Percentiles rank a stretch among this genome's conserved stretches.
Conservation (phyloP, 2,329 filamentous ascomycete genomes). For the Verticillium albo-atrum region DNA sequence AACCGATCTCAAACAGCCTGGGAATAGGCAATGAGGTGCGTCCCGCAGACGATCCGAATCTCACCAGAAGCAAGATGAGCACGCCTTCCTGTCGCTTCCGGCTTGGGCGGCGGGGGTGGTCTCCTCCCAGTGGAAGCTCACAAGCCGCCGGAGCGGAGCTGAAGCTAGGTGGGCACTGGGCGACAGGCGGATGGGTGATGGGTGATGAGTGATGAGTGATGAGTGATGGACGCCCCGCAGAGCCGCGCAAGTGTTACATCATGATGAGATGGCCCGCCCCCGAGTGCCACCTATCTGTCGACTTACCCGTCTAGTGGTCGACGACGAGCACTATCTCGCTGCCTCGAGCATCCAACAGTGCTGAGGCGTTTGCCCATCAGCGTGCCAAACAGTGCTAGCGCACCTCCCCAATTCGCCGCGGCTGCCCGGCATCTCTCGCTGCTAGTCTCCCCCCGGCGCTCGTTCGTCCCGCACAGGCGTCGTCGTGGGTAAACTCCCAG, state of each 20-base stretch:
- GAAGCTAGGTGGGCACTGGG: no score
- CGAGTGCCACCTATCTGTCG: no score
- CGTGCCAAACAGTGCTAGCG: background rate
- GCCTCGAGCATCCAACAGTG: no score
- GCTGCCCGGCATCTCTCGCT: background rate
- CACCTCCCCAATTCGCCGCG: background rate
- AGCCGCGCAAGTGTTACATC: background rate
- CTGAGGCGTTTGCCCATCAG: background rate
- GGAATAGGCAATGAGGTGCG: background rate
- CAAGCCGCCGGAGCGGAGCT: no score
- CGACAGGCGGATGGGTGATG: no score
- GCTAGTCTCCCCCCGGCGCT: background rate
- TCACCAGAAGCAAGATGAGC: background rate
- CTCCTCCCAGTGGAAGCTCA: no score
- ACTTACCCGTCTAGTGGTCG: no score
- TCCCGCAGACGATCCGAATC: background rate
- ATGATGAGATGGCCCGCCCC: background rate
- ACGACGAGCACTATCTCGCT: no score
- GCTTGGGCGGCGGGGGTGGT: background rate
- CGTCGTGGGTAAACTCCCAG: no score
- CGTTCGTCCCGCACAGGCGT: background rate
- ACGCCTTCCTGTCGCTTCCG: background rate
- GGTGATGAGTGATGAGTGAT: no score
- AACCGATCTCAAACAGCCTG: background rate
- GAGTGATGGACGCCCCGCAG: background rate